Conservation (phyloP, 192 early-diverging fungal genomes). For the Backusella parvicylindrica region DNA sequence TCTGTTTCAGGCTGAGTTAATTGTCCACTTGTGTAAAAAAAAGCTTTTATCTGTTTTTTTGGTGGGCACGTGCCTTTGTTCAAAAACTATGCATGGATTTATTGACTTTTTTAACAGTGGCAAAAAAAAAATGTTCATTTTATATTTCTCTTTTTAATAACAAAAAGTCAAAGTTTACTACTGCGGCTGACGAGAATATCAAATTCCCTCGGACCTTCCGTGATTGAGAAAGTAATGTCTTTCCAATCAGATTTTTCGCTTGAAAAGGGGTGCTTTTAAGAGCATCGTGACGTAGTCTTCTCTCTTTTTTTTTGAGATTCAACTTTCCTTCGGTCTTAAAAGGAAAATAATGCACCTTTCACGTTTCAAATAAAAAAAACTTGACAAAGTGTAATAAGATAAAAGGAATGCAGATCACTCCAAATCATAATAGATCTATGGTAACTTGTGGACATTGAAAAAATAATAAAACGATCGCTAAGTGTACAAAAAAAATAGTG, state of each 20-base stretch:
- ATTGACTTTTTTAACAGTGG: background rate
- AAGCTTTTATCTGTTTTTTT: background rate
- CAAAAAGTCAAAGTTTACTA: background rate
- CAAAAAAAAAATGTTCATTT: no score
- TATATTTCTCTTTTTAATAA: background rate
- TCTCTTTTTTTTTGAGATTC: background rate
- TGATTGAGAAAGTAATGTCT: background rate
- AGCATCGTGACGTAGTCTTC: background rate
- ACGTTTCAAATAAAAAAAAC: background rate
- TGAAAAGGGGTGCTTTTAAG: background rate
- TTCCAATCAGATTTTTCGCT: background rate
- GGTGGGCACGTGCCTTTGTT: background rate
- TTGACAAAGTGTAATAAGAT: background rate
- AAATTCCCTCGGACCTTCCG: background rate
- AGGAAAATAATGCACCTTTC: background rate
- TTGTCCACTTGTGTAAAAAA: background rate
- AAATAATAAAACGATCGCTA: background rate
- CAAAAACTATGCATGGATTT: background rate
- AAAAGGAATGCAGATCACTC: background rate
- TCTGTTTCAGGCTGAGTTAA: slow-evolving; percentile 1
- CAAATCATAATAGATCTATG: background rate
- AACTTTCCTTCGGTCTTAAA: background rate
- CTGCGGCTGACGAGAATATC: background rate
- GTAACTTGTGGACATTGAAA: background rate
- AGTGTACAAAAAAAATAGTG: no score